Evolutionary conservation across 805 yeast genomes (phyloP), one percentile per base, ranked within the genome.

Genomic region (Candida chauliodis): DNA sequence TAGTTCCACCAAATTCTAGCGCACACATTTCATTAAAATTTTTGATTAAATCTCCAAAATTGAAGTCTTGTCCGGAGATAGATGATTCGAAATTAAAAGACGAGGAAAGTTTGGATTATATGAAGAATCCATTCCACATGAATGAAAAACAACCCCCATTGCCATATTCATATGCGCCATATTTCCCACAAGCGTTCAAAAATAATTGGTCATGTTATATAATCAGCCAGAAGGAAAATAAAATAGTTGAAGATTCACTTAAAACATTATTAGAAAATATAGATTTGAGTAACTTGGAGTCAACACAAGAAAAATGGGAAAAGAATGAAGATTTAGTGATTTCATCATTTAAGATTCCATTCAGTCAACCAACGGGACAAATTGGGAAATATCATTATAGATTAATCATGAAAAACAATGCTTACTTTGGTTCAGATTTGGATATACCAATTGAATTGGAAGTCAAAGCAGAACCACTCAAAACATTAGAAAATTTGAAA

Each of bases 381-480:
- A 64, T 66, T 13, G 95, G 95, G 30, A 67, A 63, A 29, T 77
- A 64, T 53, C 80, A 77, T 47, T 86, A 86, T 69, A 75, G 89
- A 62, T 66, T 90, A 13, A 63, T 80, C 17, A 59, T 91, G 53
- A 78, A 79, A 53, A 81, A 84, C 39, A 74, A 84, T 37, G 79
- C 84, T 31, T 90, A 87, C 58, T 87, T 86, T 57, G 95, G 96
- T 5, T 63, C 77, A 14, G 97, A 91, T 56, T 57, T 87, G 17
- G 87, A 82, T 47, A 73, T 81, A 44, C 83, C 90, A 8, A 61
- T 87, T 34, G 64, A 66, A 17, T 74, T 90, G 81, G 68, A 74
- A n/a, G 95, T 90, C 24, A 70, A 75, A 49, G 71, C 76, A 16
- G 51, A 53, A 2, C 75, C 81, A 23, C 75, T 36, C 6, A 34